Conservation (phyloP, 257 asterid species). For the Mentha longifolia region DNA sequence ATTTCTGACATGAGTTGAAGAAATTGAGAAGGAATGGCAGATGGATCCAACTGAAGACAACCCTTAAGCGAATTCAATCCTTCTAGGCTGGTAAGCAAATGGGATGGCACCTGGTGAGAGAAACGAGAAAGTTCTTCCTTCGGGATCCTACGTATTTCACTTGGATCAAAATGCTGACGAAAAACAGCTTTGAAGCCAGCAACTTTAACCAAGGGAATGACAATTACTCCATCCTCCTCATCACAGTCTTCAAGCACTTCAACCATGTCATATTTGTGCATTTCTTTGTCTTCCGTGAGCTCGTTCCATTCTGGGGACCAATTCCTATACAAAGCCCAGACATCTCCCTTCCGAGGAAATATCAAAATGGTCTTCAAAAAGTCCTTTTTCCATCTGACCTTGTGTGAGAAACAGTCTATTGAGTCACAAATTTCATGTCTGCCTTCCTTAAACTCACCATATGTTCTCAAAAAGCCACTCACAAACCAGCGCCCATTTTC, state of each 20-base stretch:
- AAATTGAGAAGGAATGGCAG: constrained; percentile 59
- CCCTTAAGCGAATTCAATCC: constrained; percentile 50
- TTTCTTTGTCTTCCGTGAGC: constrained; percentile 55
- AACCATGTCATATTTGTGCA: constrained; percentile 62
- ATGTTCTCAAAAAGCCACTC: constrained; percentile 54
- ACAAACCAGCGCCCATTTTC: constrained; percentile 49
- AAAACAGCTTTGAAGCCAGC: constrained; percentile 68
- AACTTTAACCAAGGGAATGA: constrained; percentile 65
- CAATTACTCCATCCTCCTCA: constrained; percentile 61
- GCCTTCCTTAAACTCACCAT: constrained; percentile 59
- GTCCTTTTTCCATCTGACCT: constrained; percentile 47
- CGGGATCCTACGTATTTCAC: constrained; percentile 60
- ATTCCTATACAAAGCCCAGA: constrained; percentile 80
- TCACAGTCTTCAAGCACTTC: constrained; percentile 71
- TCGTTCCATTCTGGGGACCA: constrained; percentile 81
- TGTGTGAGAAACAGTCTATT: constrained; percentile 62
- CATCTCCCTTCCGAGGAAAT: constrained; percentile 65
- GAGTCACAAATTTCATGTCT: constrained; percentile 45
- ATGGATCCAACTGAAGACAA: constrained; percentile 70
- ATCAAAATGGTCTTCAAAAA: constrained; percentile 50
- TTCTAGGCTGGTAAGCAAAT: constrained; percentile 54
- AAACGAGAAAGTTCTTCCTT: constrained; percentile 64
- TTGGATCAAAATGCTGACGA: constrained; percentile 54
- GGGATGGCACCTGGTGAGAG: constrained; percentile 76
- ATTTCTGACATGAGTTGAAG: constrained; percentile 51